Conservation (phyloP, 192 early-diverging fungal genomes). For the Nowakowskiella sp. region DNA sequence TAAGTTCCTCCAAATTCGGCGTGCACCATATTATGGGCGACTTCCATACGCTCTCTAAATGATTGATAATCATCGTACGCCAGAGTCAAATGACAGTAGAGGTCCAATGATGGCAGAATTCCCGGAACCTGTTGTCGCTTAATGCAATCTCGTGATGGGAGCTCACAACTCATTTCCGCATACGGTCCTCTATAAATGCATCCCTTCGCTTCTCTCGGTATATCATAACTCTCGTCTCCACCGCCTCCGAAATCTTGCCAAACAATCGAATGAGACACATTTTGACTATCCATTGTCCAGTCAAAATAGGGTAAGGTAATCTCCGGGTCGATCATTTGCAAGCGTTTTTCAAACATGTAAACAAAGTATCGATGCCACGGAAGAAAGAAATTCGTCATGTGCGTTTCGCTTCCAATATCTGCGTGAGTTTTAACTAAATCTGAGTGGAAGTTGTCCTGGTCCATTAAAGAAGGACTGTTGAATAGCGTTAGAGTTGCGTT, state of each 20-base stretch:
- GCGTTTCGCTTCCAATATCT: background rate
- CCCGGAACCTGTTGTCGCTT: background rate
- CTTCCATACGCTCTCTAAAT: background rate
- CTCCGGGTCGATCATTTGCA: constrained; percentile 20
- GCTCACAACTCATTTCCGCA: background rate
- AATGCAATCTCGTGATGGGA: background rate
- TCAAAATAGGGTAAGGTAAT: constrained; percentile 56
- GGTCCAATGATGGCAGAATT: background rate
- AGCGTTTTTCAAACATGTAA: constrained; percentile 15
- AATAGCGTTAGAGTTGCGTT: constrained; percentile 12
- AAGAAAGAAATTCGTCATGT: constrained; percentile 12
- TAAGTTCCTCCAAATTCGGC: background rate
- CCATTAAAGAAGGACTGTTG: constrained; percentile 2
- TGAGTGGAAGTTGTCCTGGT: background rate
- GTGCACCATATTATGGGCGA: background rate
- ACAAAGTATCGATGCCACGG: constrained; percentile 30
- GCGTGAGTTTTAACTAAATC: constrained; percentile 1
- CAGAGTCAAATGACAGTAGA: background rate
- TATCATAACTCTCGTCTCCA: background rate
- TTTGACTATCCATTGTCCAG: constrained; percentile 40
- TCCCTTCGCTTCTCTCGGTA: background rate
- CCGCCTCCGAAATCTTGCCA: background rate
- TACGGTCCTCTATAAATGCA: constrained; percentile 11
- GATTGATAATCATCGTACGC: background rate
- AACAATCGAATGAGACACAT: background rate